A percentile compares a stretch with the other conserved stretches of the same genome.
phyloP scores from a whole-genome alignment of 176 grass and related monocot genomes.

The Panicum miliaceum region DNA sequence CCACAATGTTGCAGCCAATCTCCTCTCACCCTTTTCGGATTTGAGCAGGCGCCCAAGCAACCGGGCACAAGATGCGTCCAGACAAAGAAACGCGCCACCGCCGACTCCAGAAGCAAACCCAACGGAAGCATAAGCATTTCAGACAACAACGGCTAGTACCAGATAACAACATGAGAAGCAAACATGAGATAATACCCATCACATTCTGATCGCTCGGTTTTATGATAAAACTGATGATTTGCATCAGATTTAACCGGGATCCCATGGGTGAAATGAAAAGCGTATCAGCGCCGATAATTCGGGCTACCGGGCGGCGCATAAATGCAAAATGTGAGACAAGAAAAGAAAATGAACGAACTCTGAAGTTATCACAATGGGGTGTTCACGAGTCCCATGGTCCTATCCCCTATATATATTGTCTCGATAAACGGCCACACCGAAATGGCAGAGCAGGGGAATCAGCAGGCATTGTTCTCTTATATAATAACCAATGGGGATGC shows the following conservation, averaged over 20 bases:
- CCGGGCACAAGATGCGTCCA: neutral
- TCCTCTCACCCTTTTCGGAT: too few species aligned
- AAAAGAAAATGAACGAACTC: neutral
- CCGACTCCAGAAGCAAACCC: neutral
- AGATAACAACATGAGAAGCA: neutral
- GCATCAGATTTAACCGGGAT: neutral
- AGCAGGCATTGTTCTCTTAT: slow-evolving; percentile 27
- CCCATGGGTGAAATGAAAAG: neutral
- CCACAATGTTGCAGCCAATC: too few species aligned
- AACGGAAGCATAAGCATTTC: neutral
- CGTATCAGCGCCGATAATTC: neutral
- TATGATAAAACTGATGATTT: neutral
- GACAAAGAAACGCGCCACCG: neutral
- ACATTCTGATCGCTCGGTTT: neutral
- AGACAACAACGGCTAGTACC: neutral
- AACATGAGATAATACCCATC: neutral
- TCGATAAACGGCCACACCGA: slow-evolving; percentile 44
- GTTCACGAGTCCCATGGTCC: slow-evolving; percentile 38
- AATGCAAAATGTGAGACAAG: neutral
- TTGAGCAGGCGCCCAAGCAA: neutral
- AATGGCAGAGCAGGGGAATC: slow-evolving; percentile 40
- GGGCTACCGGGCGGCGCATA: too few species aligned
- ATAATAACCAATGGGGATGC: slow-evolving; percentile 42
- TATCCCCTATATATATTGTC: slow-evolving; percentile 35
- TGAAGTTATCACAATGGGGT: slow-evolving; percentile 3